Evolutionary conservation across 768 basidiomycete genomes (phyloP).

Genomic region (Collybia nuda): DNA sequence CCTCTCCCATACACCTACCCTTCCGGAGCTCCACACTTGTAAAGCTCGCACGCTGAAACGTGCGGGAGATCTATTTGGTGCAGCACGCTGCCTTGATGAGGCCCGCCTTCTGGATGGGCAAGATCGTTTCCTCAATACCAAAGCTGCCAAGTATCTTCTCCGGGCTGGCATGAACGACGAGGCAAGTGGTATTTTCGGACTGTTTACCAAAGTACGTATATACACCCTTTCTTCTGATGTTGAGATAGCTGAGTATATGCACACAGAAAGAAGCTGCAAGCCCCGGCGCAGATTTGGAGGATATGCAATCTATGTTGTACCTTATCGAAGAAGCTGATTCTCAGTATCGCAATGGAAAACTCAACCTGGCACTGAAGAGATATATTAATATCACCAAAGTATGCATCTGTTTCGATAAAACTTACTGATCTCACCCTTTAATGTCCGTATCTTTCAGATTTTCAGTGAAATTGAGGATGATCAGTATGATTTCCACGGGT

Average conservation of each 20-base stretch:
- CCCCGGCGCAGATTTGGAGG: conserved; percentile 81
- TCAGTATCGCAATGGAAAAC: conserved; percentile 60
- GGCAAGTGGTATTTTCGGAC: conserved; percentile 69
- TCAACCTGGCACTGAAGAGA: conserved; percentile 81
- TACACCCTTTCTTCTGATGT: neutral
- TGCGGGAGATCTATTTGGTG: conserved; percentile 75
- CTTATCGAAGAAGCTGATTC: conserved; percentile 80
- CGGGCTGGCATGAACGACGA: conserved; percentile 79
- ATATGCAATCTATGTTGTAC: conserved; percentile 94
- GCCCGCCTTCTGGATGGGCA: conserved; percentile 88
- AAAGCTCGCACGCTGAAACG: conserved; percentile 86
- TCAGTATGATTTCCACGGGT: conserved; percentile 97
- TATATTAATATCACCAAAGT: conserved; percentile 79
- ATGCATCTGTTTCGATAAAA: conserved; percentile 9
- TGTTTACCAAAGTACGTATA: conserved; percentile 85
- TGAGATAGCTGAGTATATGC: neutral
- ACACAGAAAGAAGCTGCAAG: conserved; percentile 81
- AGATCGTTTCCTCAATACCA: conserved; percentile 94
- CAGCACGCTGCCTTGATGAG: conserved; percentile 74
- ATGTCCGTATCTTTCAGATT: conserved; percentile 37
- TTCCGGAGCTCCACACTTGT: conserved; percentile 86
- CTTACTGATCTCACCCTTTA: neutral
- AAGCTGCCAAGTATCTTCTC: conserved; percentile 87
- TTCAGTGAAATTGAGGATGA: conserved; percentile 92
- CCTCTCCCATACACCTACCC: conserved; percentile 83